phyloP scores from a whole-genome alignment of 148 eudicot species.

The Beta vulgaris region DNA sequence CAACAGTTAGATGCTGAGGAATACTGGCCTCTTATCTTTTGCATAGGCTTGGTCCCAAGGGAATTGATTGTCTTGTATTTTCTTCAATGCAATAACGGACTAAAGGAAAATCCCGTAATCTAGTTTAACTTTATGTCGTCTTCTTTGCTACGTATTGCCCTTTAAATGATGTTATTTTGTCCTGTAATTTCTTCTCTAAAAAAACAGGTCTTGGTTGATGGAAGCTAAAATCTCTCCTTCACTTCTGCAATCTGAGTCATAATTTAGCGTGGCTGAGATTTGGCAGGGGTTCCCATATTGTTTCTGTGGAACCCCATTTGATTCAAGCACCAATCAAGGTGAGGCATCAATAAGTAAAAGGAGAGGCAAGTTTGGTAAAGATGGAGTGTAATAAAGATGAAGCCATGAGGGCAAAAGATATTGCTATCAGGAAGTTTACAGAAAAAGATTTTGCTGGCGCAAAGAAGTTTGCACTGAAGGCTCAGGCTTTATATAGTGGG shows the following conservation, averaged over 20 bases:
- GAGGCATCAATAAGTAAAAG: constrained; percentile 1
- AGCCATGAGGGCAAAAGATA: constrained; percentile 43
- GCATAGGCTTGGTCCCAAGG: background rate
- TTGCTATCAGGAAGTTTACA: constrained; percentile 35
- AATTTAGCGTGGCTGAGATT: background rate
- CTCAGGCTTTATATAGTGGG: constrained; percentile 35
- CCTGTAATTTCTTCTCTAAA: background rate
- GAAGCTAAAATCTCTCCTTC: background rate
- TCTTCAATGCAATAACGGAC: background rate
- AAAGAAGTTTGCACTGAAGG: constrained; percentile 40
- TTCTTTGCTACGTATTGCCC: background rate
- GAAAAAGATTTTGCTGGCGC: constrained; percentile 38
- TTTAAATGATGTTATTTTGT: background rate
- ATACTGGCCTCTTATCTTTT: background rate
- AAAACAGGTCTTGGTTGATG: constrained; percentile 8
- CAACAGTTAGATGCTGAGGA: background rate
- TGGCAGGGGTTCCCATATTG: background rate
- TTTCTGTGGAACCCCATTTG: constrained; percentile 8
- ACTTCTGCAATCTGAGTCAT: background rate
- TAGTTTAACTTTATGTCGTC: background rate
- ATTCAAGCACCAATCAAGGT: background rate
- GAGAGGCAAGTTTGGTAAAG: background rate
- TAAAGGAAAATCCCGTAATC: background rate
- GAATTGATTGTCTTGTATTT: background rate
- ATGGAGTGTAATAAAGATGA: constrained; percentile 58